Base-by-base conservation (phyloP, 805 yeast genomes). In the Wickerhamomyces strasburgensis region DNA sequence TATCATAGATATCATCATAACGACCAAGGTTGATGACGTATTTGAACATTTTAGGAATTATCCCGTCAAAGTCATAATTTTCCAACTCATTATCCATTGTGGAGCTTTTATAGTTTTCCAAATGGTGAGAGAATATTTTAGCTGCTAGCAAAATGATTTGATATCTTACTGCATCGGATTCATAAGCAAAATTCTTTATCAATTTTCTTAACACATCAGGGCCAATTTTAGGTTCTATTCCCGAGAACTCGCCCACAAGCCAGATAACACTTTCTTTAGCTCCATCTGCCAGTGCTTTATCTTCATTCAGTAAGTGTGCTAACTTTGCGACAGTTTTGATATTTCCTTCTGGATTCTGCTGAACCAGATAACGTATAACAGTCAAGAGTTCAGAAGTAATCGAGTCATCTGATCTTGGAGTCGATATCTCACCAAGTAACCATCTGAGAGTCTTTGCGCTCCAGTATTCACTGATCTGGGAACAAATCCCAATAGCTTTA, bases 201-300 rank as follows among this genome's bases (percentile, higher is more conserved):
- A 84, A 59, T 11, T 64, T 61, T 36, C 96, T 68, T 38, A 87
- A 62, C 3, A 86, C 72, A 54, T 90, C 96, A 0, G 94, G 89
- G 4, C 89, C 80, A 34, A 84, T 60, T 19, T 60, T 58, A 13
- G 69, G 64, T 26, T 66, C 67, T 19, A 61, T 50, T 13, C 55
- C 58, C 0, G 80, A 68, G 54, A 80, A 81, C 52, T 93, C 97
- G 5, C 98, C 96, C 35, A 90, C 72, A 8, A 90, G 68, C 98
- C 98, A 93, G 6, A 90, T 70, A 9, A 89, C 79, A 32, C 90
- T 83, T 1, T 95, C 87, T 46, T 79, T 75, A 0, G 98, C 94
- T 14, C 62, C 59, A 29, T 64, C 62, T 3, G 57, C 54, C 16
- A 67, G 40, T 7, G 51, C 37, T 8, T 38, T 34, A 7, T 43